phyloP scores from a whole-genome alignment of 129 eudicot species.

The Solidago caesia region DNA sequence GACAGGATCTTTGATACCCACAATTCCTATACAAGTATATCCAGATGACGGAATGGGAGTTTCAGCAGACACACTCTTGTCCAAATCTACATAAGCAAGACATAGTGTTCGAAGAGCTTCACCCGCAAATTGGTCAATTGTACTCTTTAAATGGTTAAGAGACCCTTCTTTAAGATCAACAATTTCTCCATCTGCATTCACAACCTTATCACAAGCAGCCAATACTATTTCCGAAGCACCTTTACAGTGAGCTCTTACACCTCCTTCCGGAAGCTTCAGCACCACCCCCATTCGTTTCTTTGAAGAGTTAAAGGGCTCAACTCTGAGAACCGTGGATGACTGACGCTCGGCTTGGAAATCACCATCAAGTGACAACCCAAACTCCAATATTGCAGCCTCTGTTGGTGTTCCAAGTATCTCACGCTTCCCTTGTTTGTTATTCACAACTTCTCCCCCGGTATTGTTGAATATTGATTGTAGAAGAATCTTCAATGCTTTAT shows the following conservation, averaged over 20 bases:
- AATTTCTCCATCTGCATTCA: slow-evolving; percentile 64
- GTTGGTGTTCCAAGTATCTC: slow-evolving; percentile 91
- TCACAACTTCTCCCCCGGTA: slow-evolving; percentile 91
- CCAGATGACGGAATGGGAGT: slow-evolving; percentile 67
- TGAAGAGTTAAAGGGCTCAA: slow-evolving; percentile 94
- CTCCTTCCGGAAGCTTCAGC: slow-evolving; percentile 71
- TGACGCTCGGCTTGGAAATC: slow-evolving; percentile 61
- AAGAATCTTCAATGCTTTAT: slow-evolving; percentile 42
- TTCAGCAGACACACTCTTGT: slow-evolving; percentile 43
- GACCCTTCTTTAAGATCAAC: slow-evolving; percentile 52
- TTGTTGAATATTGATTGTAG: slow-evolving; percentile 82
- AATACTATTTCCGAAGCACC: slow-evolving; percentile 90
- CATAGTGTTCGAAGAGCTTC: slow-evolving; percentile 92
- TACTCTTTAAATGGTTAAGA: slow-evolving; percentile 43
- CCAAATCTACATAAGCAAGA: slow-evolving; percentile 79
- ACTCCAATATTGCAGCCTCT: slow-evolving; percentile 77
- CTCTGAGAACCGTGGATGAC: slow-evolving; percentile 48
- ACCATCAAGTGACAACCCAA: slow-evolving; percentile 77
- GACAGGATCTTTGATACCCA: slow-evolving; percentile 94
- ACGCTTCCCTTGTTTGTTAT: slow-evolving; percentile 59
- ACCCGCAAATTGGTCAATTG: slow-evolving; percentile 78
- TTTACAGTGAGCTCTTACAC: slow-evolving; percentile 66
- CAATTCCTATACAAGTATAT: slow-evolving; percentile 79
- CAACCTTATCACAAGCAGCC: slow-evolving; percentile 70
- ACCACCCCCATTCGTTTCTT: slow-evolving; percentile 91